Percentiles rank a stretch among this genome's conserved stretches.
Evolutionary conservation across 495 filamentous ascomycete genomes (phyloP).

Genomic region (Neurospora sp.): DNA sequence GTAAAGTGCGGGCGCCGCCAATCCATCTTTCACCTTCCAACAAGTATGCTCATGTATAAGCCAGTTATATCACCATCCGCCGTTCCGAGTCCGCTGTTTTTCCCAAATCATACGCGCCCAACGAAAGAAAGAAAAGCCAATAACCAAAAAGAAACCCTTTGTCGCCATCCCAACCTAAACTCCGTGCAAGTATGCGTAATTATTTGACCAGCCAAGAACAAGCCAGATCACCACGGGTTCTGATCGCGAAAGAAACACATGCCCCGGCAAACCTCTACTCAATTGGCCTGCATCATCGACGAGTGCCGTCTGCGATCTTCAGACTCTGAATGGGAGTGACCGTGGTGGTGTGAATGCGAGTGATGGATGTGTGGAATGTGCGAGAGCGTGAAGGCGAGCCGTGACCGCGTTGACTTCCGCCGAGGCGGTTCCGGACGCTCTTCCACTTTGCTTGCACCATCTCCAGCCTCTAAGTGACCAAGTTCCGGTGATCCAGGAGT

Average conservation of each 20-base stretch:
- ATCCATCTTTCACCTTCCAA: not conserved
- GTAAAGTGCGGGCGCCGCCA: not conserved
- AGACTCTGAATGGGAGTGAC: not conserved
- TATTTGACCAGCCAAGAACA: not conserved
- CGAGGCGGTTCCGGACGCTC: not conserved
- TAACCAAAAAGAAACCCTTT: not conserved
- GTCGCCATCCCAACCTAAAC: not conserved
- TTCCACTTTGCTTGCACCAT: not conserved
- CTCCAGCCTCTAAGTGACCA: not conserved
- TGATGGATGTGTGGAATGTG: not conserved
- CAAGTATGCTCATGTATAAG: not conserved
- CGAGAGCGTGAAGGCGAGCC: not conserved
- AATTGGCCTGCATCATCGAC: not conserved
- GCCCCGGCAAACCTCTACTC: not conserved
- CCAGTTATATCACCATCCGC: not conserved
- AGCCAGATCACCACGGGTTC: not conserved
- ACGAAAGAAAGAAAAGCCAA: not conserved
- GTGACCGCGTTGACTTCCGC: not conserved
- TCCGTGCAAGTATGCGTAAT: not conserved
- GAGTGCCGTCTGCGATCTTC: not conserved
- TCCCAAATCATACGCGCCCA: not conserved
- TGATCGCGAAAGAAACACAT: not conserved
- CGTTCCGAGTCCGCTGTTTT: not conserved
- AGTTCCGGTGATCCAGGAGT: not conserved
- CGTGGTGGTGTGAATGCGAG: not conserved